Percentiles rank a stretch among this genome's conserved stretches.
Conservation (phyloP, 345 rosid species). For the Trapa bicornis region DNA sequence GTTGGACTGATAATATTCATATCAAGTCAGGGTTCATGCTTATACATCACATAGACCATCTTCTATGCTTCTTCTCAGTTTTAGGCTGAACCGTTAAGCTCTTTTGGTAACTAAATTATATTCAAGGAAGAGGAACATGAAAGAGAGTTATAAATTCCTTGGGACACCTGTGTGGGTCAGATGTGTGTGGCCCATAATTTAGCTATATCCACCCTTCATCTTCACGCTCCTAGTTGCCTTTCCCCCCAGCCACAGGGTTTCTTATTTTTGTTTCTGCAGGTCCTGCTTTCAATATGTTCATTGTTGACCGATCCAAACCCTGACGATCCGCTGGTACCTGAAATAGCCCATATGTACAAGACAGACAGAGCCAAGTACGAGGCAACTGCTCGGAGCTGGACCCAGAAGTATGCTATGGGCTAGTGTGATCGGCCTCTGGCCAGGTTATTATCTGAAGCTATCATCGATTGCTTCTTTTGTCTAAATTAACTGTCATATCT, state of each 20-base stretch:
- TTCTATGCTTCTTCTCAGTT: neutral
- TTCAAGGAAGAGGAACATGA: neutral
- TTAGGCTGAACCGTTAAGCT: neutral
- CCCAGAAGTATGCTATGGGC: slow-evolving; percentile 26
- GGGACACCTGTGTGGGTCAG: too few species aligned
- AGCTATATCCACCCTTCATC: too few species aligned
- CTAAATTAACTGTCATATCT: neutral
- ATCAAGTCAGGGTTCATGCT: neutral
- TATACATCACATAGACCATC: neutral
- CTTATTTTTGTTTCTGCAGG: slow-evolving; percentile 10
- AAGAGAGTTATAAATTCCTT: too few species aligned
- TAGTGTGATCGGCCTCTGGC: neutral
- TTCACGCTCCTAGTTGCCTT: too few species aligned
- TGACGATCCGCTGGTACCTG: slow-evolving; percentile 19
- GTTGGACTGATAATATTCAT: neutral
- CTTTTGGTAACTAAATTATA: neutral
- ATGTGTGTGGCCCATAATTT: too few species aligned
- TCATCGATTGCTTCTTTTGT: neutral
- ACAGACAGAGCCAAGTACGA: slow-evolving; percentile 19
- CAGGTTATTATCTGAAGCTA: neutral
- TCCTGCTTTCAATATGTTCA: slow-evolving; percentile 18
- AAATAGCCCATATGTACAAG: slow-evolving; percentile 23
- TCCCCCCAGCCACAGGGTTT: slow-evolving; percentile 10
- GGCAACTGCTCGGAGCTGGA: slow-evolving; percentile 23
- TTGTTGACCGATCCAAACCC: slow-evolving; percentile 23